phyloP scores from a whole-genome alignment of 352 stramenopile species.

The Phytopythium mirpurense region DNA sequence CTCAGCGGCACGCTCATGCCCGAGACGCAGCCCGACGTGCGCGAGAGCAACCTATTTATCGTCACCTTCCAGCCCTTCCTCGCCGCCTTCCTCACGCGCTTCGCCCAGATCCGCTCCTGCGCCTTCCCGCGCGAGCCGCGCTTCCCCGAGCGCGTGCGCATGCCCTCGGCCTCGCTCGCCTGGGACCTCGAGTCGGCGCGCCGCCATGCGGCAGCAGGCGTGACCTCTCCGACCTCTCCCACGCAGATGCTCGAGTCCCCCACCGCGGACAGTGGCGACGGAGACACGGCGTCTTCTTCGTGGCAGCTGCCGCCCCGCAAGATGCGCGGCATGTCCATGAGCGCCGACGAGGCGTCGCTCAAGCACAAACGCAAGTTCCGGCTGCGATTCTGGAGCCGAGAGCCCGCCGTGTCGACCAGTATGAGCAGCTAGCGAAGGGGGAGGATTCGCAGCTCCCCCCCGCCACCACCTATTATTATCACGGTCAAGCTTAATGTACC shows the following conservation, averaged over 20 bases:
- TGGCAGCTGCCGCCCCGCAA: constrained; percentile 43
- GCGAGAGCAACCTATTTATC: constrained; percentile 61
- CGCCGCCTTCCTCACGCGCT: constrained; percentile 50
- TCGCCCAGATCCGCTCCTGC: constrained; percentile 42
- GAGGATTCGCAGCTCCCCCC: too few species aligned
- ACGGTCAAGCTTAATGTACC: not conserved
- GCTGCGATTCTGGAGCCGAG: constrained; percentile 49
- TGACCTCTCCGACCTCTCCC: constrained; percentile 13
- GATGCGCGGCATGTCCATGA: constrained; percentile 58
- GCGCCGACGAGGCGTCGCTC: constrained; percentile 30
- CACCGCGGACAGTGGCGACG: constrained; percentile 5
- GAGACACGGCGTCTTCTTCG: too few species aligned
- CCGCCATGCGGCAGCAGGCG: not conserved
- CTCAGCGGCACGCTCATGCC: constrained; percentile 50
- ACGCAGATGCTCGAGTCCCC: constrained; percentile 16
- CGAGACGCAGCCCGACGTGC: constrained; percentile 38
- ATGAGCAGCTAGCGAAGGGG: constrained; percentile 11
- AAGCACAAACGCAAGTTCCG: constrained; percentile 66
- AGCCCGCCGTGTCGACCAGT: constrained; percentile 8
- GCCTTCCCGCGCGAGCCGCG: constrained; percentile 18
- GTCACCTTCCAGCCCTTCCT: constrained; percentile 56
- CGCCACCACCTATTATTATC: constrained; percentile 8
- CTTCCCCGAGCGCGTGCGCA: constrained; percentile 10
- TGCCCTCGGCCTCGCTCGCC: constrained; percentile 20
- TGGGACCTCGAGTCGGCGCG: constrained; percentile 22